A percentile compares a stretch with the other conserved stretches of the same genome.
Evolutionary conservation across 2,329 filamentous ascomycete species (phyloP).

Genomic region (Trichoderma simmonsii): DNA sequence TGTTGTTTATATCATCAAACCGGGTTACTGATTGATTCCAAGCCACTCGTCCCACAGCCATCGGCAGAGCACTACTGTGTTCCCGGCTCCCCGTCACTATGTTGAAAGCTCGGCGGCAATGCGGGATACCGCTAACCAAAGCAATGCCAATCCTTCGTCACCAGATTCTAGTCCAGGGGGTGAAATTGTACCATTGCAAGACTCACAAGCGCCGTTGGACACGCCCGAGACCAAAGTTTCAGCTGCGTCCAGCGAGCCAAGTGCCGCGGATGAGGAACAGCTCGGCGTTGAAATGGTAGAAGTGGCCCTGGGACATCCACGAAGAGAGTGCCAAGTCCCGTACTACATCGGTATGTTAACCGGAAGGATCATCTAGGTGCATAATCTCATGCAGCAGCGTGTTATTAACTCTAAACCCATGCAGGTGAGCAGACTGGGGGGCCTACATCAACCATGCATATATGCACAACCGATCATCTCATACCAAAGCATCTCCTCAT

Average conservation of each 20-base stretch:
- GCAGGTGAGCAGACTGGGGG: slow-evolving; percentile 6
- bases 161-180: neutral
- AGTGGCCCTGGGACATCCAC: neutral
- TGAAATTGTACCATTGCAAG: neutral
- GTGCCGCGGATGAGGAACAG: neutral
- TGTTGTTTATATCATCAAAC: neutral
- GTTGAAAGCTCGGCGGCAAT: slow-evolving; percentile 11
- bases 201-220: neutral
- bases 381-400: neutral
- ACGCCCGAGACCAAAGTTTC: neutral
- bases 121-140: slow-evolving; percentile 1
- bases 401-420: neutral
- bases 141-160: neutral
- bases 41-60: slow-evolving; percentile 8
- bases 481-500: slow-evolving; percentile 14
- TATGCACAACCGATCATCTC: neutral
- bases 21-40: neutral
- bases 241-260: neutral
- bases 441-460: slow-evolving; percentile 8
- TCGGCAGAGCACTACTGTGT: slow-evolving; percentile 13
- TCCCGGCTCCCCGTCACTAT: slow-evolving; percentile 10
- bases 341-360: slow-evolving; percentile 2
- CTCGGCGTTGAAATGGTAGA: slow-evolving; percentile 11
- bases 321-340: slow-evolving; percentile 4
- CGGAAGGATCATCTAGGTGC: neutral